phyloP scores from a whole-genome alignment of 2,329 filamentous ascomycete genomes.

The Claviceps lovelessii region DNA sequence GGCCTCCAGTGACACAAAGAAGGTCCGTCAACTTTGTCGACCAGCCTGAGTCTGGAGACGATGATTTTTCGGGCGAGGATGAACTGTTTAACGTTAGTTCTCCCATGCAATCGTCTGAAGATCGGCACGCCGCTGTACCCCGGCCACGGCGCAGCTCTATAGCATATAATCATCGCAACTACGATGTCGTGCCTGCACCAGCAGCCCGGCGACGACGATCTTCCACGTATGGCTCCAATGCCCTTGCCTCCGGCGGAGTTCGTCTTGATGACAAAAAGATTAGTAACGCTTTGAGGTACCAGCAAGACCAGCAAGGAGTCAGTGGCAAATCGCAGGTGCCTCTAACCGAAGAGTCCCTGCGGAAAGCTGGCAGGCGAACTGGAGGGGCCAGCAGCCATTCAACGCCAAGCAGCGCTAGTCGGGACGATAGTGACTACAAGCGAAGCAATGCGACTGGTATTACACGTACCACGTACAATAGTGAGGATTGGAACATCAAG shows the following conservation, averaged over 20 bases:
- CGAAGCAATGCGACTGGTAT: conserved; percentile 48
- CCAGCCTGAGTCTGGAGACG: conserved; percentile 22
- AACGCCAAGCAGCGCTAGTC: conserved; percentile 44
- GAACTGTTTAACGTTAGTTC: conserved; percentile 26
- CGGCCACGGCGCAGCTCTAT: conserved; percentile 22
- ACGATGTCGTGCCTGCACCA: conserved; percentile 26
- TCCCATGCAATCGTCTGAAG: conserved; percentile 20
- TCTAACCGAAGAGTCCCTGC: conserved; percentile 42
- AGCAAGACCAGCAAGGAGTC: conserved; percentile 29
- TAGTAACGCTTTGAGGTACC: conserved; percentile 29
- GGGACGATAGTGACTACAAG: conserved; percentile 49
- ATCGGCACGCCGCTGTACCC: conserved; percentile 17
- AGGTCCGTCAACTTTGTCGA: conserved; percentile 20
- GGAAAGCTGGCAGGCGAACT: conserved; percentile 31
- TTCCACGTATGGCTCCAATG: conserved; percentile 26
- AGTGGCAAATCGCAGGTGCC: conserved; percentile 28
- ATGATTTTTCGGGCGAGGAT: conserved; percentile 21
- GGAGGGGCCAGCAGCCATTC: conserved; percentile 38
- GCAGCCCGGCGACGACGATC: conserved; percentile 21
- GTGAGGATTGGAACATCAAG: conserved; percentile 47
- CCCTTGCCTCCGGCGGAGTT: conserved; percentile 19
- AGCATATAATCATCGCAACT: conserved; percentile 24
- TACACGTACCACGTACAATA: conserved; percentile 36
- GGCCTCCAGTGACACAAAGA: conserved; percentile 15
- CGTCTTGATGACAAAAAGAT: conserved; percentile 26